Evolutionary conservation across 108 stramenopile species (phyloP).

Genomic region (Skeletonema grethae): DNA sequence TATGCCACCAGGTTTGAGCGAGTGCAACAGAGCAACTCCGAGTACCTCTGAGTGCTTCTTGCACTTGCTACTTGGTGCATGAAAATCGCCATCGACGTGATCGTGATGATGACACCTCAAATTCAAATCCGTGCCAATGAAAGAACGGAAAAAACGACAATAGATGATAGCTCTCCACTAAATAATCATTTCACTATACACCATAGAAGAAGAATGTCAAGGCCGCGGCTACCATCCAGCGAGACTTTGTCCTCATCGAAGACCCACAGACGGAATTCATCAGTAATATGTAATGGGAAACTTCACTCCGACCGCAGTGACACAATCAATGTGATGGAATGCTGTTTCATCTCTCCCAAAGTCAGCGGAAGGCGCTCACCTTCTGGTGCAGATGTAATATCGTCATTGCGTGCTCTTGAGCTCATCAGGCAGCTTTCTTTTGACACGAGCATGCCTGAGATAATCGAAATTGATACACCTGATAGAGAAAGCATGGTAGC

Average conservation of each 20-base stretch:
- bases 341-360: neutral
- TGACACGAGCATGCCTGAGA: neutral
- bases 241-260: neutral
- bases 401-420: neutral
- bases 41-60: too few relatives aligned
- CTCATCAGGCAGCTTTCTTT: neutral
- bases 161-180: too few relatives aligned
- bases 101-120: too few relatives aligned
- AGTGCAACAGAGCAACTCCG: too few relatives aligned
- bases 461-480: neutral
- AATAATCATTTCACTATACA: too few relatives aligned
- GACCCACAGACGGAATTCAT: neutral
- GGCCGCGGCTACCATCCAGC: neutral
- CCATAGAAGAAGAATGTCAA: too few relatives aligned
- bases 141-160: too few relatives aligned
- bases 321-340: neutral
- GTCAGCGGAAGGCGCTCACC: neutral
- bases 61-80: too few relatives aligned
- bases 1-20: too few relatives aligned
- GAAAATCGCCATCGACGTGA: too few relatives aligned
- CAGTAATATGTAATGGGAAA: neutral
- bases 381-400: neutral
- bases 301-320: neutral
- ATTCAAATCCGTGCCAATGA: too few relatives aligned
- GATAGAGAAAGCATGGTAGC: neutral